A percentile compares a stretch with the other conserved stretches of the same genome.
Evolutionary conservation across 75 land plant genomes (phyloP).

Genomic region (Larix kaempferi): DNA sequence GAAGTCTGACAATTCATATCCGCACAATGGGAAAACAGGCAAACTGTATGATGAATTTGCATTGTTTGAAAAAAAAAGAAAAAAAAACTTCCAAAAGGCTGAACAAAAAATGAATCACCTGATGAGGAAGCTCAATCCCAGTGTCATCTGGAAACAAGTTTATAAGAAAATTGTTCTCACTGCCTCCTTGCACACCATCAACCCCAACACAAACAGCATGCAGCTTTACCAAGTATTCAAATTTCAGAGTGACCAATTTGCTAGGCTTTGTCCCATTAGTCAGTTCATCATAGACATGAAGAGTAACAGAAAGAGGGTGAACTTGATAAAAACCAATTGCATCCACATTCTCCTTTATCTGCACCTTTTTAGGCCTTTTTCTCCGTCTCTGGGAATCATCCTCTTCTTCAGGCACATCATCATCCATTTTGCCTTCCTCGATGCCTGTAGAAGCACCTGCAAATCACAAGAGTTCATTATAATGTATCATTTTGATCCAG

Average conservation of each 20-base stretch:
- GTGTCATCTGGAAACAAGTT: conserved; percentile 97
- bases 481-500: neutral
- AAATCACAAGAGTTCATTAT: neutral
- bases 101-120: conserved; percentile 40
- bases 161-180: conserved; percentile 52
- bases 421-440: conserved; percentile 58
- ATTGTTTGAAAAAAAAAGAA: too few relatives aligned
- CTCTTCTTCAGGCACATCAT: conserved; percentile 81
- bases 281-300: conserved; percentile 65
- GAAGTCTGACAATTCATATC: neutral
- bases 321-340: conserved; percentile 54
- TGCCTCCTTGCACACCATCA: conserved; percentile 53
- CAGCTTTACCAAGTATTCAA: conserved; percentile 81
- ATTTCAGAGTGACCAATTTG: conserved; percentile 68
- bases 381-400: conserved; percentile 88
- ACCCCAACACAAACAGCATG: conserved; percentile 86
- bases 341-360: conserved; percentile 49
- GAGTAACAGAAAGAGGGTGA: conserved; percentile 78
- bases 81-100: neutral
- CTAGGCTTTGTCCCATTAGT: conserved; percentile 22
- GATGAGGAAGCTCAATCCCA: conserved; percentile 87
- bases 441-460: conserved; percentile 30
- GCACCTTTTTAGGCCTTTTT: conserved; percentile 68
- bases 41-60: neutral
- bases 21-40: too few relatives aligned